Evolutionary conservation across 768 basidiomycete species (phyloP).

Genomic region (Rhodotorula sphaerocarpa): DNA sequence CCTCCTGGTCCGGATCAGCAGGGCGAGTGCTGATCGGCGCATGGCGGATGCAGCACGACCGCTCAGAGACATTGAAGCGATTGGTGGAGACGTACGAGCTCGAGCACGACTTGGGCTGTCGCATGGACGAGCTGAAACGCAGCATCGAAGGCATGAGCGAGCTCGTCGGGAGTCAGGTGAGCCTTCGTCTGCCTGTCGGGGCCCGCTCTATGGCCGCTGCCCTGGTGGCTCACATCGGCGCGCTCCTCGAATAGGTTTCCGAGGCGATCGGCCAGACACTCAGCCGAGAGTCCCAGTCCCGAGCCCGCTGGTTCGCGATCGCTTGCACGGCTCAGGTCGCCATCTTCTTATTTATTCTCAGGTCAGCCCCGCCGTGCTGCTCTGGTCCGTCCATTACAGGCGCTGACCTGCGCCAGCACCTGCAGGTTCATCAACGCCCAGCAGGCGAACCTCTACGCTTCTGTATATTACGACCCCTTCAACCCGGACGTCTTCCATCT

Average conservation of each 20-base stretch:
- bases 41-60: background rate
- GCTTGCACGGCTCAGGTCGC: conserved; percentile 15
- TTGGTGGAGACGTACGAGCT: conserved; percentile 12
- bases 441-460: background rate
- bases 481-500: conserved; percentile 4
- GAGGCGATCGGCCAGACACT: conserved; percentile 2
- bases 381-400: background rate
- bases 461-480: conserved; percentile 26
- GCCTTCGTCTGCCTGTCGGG: background rate
- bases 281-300: background rate
- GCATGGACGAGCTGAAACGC: conserved; percentile 24
- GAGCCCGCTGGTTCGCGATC: conserved; percentile 8
- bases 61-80: background rate
- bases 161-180: conserved; percentile 19
- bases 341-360: conserved; percentile 17
- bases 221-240: no score
- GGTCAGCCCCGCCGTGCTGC: conserved; percentile 11
- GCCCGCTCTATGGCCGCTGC: background rate
- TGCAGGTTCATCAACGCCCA: conserved; percentile 8
- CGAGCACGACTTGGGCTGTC: conserved; percentile 18
- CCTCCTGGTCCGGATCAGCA: background rate
- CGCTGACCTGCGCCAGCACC: no score
- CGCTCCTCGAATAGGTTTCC: conserved; percentile 5
- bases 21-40: no score
- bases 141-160: conserved; percentile 21